Evolutionary conservation across 139 green algal genomes (phyloP), one percentile per base, ranked within the genome.

Genomic region (Chlorella sp.): DNA sequence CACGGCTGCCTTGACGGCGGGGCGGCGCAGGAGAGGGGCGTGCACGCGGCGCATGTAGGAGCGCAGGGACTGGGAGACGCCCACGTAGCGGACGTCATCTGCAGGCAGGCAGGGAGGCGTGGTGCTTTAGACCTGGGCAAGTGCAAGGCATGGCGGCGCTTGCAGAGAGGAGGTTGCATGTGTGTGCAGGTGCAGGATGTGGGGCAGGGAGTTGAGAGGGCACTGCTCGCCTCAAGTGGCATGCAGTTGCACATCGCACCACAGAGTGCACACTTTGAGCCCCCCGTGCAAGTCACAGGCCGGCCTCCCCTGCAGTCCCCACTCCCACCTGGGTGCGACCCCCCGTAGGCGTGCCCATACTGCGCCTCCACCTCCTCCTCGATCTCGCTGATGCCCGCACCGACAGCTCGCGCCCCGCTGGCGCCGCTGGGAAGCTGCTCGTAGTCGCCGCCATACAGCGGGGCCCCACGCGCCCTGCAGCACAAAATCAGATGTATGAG

Each of bases 1-100:
- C 69, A 97, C 93, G 0, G 39, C 88, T 11, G 75, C 86, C 91
- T 97, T 95, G 66, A 91, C 92, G 21, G 37, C 48, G 0, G 90
- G 93, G 68, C 86, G 83, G 22, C 89, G 75, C 89, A 97, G 90
- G 77, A 89, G 24, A 0, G 95, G 95, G 1, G 94, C 94, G 82
- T 97, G 95, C 34, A 96, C 80, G 14, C 88, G 64, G 66, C 93
- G 91, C 91, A 97, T 96, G 91, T 95, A 96, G 22, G 61, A 69
- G 73, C 94, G 91, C 86, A 96, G 89, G 21, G 40, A 60, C 11
- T 32, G 32, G 12, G 53, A 81, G 36, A 89, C 83, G 22, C 81
- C 81, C 34, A 75, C 39, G 32, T 88, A 80, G 18, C 28, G 53
- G 24, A 78, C 89, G 18, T 88, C 89, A 24, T 66, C 83, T 82